Evolutionary conservation across 331 rosid genomes (phyloP).

Genomic region (Malus hybrid): DNA sequence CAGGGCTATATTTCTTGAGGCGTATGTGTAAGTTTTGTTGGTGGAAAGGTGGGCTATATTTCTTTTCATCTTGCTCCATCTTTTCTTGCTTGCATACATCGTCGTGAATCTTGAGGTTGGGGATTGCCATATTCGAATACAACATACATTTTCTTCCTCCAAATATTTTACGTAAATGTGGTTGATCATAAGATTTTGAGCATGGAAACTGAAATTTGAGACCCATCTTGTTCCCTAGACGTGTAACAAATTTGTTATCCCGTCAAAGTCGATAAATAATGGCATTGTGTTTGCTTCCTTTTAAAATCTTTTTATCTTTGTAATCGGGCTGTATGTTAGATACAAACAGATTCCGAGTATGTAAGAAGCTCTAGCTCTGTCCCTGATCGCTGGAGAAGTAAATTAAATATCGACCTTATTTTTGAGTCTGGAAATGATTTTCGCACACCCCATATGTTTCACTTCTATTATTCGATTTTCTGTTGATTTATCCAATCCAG

Average conservation of each 20-base stretch:
- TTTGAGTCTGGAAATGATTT: no score
- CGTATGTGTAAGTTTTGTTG: neutral
- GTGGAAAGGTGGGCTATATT: slow-evolving; percentile 18
- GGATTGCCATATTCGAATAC: neutral
- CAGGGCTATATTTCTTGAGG: neutral
- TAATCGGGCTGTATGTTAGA: no score
- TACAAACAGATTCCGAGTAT: no score
- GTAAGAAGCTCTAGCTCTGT: no score
- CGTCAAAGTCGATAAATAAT: neutral
- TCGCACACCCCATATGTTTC: no score
- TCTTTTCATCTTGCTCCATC: slow-evolving; percentile 16
- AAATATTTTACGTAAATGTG: neutral
- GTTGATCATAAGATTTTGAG: neutral
- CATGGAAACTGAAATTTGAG: neutral
- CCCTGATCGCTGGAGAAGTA: no score
- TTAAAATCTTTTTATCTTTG: neutral
- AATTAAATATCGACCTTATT: no score
- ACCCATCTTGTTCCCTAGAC: neutral
- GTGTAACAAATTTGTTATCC: neutral
- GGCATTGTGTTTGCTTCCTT: neutral
- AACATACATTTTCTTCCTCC: neutral
- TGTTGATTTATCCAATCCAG: neutral
- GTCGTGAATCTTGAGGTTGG: neutral
- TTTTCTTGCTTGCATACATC: neutral
- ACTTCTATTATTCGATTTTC: no score